Evolutionary conservation across 768 basidiomycete species (phyloP).

Genomic region (Floccularia luteovirens): DNA sequence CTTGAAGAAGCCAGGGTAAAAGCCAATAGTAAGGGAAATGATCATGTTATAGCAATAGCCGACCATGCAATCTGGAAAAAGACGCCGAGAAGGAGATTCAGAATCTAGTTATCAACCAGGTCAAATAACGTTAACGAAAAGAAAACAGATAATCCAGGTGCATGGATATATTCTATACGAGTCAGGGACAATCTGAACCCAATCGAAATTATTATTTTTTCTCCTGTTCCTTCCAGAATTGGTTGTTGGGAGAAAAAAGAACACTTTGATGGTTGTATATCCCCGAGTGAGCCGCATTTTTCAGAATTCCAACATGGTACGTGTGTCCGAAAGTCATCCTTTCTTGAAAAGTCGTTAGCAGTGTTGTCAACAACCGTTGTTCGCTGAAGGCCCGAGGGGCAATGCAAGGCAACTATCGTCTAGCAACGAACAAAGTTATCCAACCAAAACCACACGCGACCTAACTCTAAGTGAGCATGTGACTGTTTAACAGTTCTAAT

Average conservation of each 20-base stretch:
- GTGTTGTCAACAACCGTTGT: constrained; percentile 10
- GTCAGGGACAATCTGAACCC: constrained; percentile 11
- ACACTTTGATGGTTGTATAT: no score
- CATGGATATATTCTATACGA: neutral
- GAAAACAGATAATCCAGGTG: neutral
- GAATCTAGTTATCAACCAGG: constrained; percentile 19
- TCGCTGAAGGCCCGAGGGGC: neutral
- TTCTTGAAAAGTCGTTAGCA: no score
- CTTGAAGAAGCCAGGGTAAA: neutral
- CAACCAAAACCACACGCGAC: no score
- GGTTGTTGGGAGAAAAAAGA: no score
- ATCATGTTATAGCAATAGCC: constrained; percentile 19
- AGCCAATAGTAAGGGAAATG: neutral
- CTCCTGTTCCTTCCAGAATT: constrained; percentile 14
- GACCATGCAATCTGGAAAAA: constrained; percentile 6
- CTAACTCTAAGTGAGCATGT: no score
- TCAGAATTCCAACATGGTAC: no score
- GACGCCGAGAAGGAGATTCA: no score
- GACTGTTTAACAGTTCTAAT: no score
- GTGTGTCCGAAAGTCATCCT: no score
- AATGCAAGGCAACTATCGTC: neutral
- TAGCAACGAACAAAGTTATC: constrained; percentile 7
- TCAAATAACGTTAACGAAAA: constrained; percentile 12
- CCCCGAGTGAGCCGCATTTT: no score
- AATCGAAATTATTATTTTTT: constrained; percentile 12